Conservation (phyloP, 805 yeast genomes). For the Nakazawaea sp. region DNA sequence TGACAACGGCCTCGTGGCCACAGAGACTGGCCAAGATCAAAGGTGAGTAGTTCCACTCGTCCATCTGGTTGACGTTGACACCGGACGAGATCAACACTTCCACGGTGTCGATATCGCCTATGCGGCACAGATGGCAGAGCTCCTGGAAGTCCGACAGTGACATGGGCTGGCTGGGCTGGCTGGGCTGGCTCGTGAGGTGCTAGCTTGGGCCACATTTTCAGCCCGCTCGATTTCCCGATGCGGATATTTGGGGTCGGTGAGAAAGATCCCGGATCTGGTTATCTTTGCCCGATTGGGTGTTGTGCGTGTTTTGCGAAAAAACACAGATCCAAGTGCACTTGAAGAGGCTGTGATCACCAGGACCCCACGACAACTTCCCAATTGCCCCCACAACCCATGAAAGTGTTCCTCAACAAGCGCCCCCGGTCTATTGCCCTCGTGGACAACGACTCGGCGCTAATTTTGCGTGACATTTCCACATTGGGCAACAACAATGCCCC, state of each 20-base stretch:
- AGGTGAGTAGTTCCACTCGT: conserved; percentile 73
- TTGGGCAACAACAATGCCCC: not conserved
- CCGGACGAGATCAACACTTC: conserved; percentile 51
- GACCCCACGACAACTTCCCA: too few relatives aligned
- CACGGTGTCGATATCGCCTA: conserved; percentile 61
- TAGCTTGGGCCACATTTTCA: too few relatives aligned
- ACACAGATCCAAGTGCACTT: too few relatives aligned
- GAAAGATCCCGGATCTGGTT: too few relatives aligned
- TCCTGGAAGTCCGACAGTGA: conserved; percentile 36
- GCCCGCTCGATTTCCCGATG: too few relatives aligned
- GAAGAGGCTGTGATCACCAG: too few relatives aligned
- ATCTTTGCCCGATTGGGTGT: too few relatives aligned
- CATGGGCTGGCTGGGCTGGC: too few relatives aligned
- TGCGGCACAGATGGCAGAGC: conserved; percentile 59
- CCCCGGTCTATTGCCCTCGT: conserved; percentile 70
- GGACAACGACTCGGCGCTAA: conserved; percentile 50
- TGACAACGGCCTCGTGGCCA: conserved; percentile 66
- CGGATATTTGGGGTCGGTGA: too few relatives aligned
- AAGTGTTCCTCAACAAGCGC: conserved; percentile 49
- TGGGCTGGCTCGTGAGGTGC: not conserved
- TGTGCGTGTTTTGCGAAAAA: too few relatives aligned
- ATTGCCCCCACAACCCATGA: too few relatives aligned
- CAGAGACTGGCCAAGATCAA: conserved; percentile 66
- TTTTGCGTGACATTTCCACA: conserved; percentile 39
- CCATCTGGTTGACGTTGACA: conserved; percentile 45